Base-by-base conservation (phyloP, 352 stramenopile genomes). In the Pythium sp. region DNA sequence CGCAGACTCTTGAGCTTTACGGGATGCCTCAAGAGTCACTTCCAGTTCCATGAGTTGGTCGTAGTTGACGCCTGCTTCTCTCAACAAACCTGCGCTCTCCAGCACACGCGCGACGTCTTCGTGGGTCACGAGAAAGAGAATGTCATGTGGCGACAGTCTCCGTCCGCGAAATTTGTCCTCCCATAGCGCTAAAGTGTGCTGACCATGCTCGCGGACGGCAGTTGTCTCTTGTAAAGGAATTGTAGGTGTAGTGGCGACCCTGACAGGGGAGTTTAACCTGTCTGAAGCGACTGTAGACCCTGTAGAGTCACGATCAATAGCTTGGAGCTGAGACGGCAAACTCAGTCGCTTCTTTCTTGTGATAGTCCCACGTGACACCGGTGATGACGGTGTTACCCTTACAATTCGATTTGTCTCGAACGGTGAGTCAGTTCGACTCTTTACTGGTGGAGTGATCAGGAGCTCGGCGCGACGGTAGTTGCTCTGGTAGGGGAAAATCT, bases 41-140 rank as follows among this genome's bases (percentile, higher is more conserved):
- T 92, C 84, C 11, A 90, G 56, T 55, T 90, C 79, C 71, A 90
- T 76, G 30, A 87, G 63, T 69, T 90, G 78, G 12, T 83, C 77
- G 22, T 77, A 78, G 20, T 70, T 73, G 51, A 90, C 36, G 2
- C 55, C 34, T 3, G 68, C 49, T 38, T 68, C 58, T 54, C 73
- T 69, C 18, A 90, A 28, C 38, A 92, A 70, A 12, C 76, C 77
- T 2, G 71, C 74, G 26, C 68, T 80, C 67, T 92, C 80, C 30
- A 90, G 51, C 5, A 82, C 71, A 15, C 62, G 57, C 30, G 73
- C 62, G 5, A 86, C 62, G 28, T 86, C 72, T 7, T 78, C 70
- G 38, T 79, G 78, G 2, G 72, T 47, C 26, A 92, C 58, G 5
- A 92, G 64, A 28, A 84, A 84, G 1, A 88, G 20, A n/a, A 70